These are phyloP conservation scores for Cladorrhinum sp. DNA, from an alignment of 2,329 filamentous ascomycete species.

Conservation along the genomic window DNA sequence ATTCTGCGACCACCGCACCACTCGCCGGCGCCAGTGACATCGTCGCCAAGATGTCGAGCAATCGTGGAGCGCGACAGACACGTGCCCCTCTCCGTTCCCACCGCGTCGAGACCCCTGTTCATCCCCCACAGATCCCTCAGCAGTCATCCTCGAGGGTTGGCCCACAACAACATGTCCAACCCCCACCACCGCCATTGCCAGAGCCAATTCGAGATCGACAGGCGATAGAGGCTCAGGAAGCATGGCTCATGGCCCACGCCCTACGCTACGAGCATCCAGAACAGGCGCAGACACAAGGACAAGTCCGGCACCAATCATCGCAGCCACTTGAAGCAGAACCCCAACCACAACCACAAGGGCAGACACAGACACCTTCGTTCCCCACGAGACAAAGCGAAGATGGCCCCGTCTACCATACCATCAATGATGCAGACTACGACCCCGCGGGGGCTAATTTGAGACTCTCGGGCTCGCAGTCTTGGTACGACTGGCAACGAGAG, in stretches of 20 bases:
- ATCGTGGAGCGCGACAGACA: not conserved
- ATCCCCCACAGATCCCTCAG: constrained; percentile 17
- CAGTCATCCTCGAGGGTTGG: not conserved
- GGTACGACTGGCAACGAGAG: not conserved
- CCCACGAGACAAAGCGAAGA: not conserved
- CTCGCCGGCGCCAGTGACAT: not conserved
- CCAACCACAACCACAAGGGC: constrained; percentile 1
- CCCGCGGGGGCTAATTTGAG: no score
- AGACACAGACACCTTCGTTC: not conserved
- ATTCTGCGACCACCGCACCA: not conserved
- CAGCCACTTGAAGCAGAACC: constrained; percentile 5
- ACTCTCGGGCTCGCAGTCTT: not conserved
- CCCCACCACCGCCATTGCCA: not conserved
- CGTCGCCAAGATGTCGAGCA: not conserved
- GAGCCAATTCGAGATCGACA: not conserved
- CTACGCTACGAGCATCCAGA: not conserved
- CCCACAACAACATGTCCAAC: not conserved
- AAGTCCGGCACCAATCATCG: not conserved
- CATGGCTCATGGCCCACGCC: not conserved
- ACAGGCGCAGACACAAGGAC: not conserved
- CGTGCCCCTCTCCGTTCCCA: constrained; percentile 2
- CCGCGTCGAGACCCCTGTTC: constrained; percentile 20
- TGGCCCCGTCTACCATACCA: constrained; percentile 3
- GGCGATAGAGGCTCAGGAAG: not conserved
- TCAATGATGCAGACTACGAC: constrained; percentile 1